phyloP scores from a whole-genome alignment of 805 yeast genomes.

The Hanseniaspora taiwanica region DNA sequence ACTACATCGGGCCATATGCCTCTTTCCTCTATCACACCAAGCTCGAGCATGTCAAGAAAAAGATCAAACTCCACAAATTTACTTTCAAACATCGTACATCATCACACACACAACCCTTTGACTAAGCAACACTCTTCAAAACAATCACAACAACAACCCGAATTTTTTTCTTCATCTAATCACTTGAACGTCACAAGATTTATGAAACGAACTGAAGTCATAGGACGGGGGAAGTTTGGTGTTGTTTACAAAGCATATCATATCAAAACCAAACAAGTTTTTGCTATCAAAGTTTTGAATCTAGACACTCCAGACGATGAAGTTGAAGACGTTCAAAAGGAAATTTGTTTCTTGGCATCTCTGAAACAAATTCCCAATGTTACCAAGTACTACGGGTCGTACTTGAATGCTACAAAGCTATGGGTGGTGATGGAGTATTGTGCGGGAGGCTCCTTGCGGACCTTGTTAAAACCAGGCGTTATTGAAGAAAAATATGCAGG shows the following conservation, averaged over 20 bases:
- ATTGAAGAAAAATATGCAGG: constrained; percentile 76
- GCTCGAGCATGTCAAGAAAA: too few species aligned
- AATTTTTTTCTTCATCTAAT: too few species aligned
- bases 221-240: constrained; percentile 96
- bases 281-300: constrained; percentile 87
- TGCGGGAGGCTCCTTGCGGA: constrained; percentile 89
- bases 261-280: constrained; percentile 56
- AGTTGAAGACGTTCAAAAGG: constrained; percentile 87
- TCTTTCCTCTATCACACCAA: too few species aligned
- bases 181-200: too few species aligned
- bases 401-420: constrained; percentile 72
- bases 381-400: constrained; percentile 83
- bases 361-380: constrained; percentile 81
- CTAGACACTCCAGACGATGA: constrained; percentile 91
- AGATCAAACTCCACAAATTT: too few species aligned
- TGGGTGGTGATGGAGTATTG: constrained; percentile 98
- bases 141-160: background rate
- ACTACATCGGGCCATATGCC: too few species aligned
- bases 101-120: background rate
- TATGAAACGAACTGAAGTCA: constrained; percentile 74
- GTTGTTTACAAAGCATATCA: constrained; percentile 83
- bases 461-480: constrained; percentile 73
- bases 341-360: constrained; percentile 73
- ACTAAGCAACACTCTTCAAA: background rate
- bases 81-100: background rate